These are phyloP conservation scores for Xylariales sp. DNA, from an alignment of 2,329 filamentous ascomycete species.

Conservation along the genomic window DNA sequence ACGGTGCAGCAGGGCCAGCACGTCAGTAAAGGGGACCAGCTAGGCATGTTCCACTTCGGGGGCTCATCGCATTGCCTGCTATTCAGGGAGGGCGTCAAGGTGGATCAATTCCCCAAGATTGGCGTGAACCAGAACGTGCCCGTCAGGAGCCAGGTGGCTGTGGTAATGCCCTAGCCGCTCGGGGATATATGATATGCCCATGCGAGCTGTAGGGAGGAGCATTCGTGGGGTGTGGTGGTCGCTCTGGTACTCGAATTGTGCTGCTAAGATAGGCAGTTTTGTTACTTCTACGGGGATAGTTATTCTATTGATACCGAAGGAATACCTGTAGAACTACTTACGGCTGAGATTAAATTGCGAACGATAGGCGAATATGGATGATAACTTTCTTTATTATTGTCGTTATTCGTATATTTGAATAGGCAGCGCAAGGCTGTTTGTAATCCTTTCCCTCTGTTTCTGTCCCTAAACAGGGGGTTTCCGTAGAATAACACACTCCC, in stretches of 20 bases:
- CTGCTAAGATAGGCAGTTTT: background rate
- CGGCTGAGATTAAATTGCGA: background rate
- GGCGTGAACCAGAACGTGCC: conserved; percentile 44
- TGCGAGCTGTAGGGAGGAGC: too few species aligned
- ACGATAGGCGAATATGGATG: background rate
- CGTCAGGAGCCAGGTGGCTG: conserved; percentile 44
- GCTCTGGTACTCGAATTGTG: background rate
- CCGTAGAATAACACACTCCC: conserved; percentile 23
- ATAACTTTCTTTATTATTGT: conserved; percentile 20
- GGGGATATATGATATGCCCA: too few species aligned
- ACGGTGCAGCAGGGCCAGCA: conserved; percentile 74
- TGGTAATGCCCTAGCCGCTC: conserved; percentile 37
- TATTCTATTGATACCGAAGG: background rate
- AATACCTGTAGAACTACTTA: background rate
- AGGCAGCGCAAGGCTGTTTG: conserved; percentile 7
- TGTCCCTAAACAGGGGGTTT: conserved; percentile 5
- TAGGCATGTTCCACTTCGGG: conserved; percentile 86
- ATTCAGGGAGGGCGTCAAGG: conserved; percentile 67
- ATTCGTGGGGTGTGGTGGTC: background rate
- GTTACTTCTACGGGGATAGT: background rate
- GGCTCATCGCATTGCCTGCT: conserved; percentile 76
- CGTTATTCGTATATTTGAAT: conserved; percentile 2
- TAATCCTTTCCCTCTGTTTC: conserved; percentile 2
- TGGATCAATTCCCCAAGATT: conserved; percentile 48
- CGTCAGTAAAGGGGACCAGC: conserved; percentile 75